A percentile compares a stretch with the other conserved stretches of the same genome.
These are phyloP conservation scores for Lavandula angustifolia DNA, from an alignment of 257 asterid species.

Conservation along the genomic window DNA sequence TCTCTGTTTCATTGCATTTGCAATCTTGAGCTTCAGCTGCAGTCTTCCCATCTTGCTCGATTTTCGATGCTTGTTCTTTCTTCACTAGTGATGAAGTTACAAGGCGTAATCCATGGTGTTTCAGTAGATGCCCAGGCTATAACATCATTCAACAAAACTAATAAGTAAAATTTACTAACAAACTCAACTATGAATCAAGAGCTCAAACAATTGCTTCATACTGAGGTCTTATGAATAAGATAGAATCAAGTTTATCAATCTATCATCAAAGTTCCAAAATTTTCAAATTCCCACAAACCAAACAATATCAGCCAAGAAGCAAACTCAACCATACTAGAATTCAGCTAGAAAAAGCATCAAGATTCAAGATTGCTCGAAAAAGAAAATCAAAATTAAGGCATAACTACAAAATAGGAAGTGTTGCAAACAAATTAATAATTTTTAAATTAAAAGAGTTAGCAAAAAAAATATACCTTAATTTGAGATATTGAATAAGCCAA, in stretches of 20 bases:
- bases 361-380: too few species aligned
- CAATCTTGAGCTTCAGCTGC: constrained; percentile 30
- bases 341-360: too few species aligned
- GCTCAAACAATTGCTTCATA: neutral
- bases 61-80: constrained; percentile 60
- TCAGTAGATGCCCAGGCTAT: constrained; percentile 72
- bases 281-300: neutral
- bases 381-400: too few species aligned
- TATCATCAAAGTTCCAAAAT: constrained; percentile 2
- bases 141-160: constrained; percentile 19
- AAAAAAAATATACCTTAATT: constrained; percentile 61
- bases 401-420: too few species aligned
- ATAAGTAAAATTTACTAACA: constrained; percentile 10
- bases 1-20: constrained; percentile 31
- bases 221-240: too few species aligned
- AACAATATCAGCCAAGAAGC: neutral
- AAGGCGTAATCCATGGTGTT: constrained; percentile 51
- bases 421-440: neutral
- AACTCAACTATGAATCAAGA: neutral
- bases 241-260: neutral
- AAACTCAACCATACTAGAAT: neutral
- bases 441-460: neutral
- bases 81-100: constrained; percentile 86
- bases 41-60: constrained; percentile 45
- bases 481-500: constrained; percentile 82